Base-by-base conservation (phyloP, 2,329 filamentous ascomycete species). In the Neopestalotiopsis sp. region DNA sequence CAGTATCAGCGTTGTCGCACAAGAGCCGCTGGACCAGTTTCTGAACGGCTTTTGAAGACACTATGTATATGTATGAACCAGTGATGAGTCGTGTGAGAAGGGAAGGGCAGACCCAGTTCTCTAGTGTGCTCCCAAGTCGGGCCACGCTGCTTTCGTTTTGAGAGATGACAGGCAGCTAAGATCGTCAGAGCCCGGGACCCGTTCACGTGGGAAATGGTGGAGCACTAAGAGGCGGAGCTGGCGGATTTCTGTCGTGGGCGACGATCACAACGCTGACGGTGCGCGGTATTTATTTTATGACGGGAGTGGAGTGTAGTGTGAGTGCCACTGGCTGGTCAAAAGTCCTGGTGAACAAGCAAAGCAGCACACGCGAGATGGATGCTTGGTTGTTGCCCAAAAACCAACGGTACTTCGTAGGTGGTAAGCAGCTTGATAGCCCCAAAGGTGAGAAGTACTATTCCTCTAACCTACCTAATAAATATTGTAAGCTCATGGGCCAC, bases 11-110 rank as follows among this genome's bases (percentile, higher is more conserved):
- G 72, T 71, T 68, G 70, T 71, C 67, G 70, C 58, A 53, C 67
- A 73, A 67, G 63, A 65, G 49, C 28, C 70, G 74, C 71, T 71
- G 56, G 76, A 76, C 75, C 73, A 70, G 65, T 70, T 73, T 65
- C 69, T 76, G 74, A 70, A 67, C 73, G 76, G 34, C 34, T 38
- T 38, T 71, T 75, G 74, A 74, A 67, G 30, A 53, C 34, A 38
- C 1, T 38, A 38, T 38, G 34, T 53, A 53, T 53, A 53, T 53
- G 45, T n/a, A 20, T 53, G 17, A 14, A 38, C 24, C 17, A 69
- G 69, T 68, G 64, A 38, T 69, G 68, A 69, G n/a, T 57, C 30
- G n/a, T n/a, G 14, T 12, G 20, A 32, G 9, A 49, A 57, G 45
- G 45, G 56, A 14, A 17, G 42, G 38, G 34, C n/a, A 24, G 32